A percentile compares a stretch with the other conserved stretches of the same genome.
Evolutionary conservation across 768 basidiomycete genomes (phyloP).

Genomic region (Panellus pusillus): DNA sequence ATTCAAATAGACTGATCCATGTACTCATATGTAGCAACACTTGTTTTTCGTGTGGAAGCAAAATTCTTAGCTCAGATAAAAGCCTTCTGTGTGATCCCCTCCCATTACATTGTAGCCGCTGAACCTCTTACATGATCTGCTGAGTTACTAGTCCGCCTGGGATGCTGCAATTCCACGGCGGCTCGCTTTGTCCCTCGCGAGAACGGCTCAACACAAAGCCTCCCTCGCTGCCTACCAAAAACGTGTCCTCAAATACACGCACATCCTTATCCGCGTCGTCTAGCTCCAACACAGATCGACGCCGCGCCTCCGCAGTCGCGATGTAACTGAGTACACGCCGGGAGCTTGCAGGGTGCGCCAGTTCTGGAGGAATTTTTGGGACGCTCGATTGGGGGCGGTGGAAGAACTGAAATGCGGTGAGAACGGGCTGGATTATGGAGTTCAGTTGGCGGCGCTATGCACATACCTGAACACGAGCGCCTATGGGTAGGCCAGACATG

Average conservation of each 20-base stretch:
- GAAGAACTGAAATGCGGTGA: conserved; percentile 37
- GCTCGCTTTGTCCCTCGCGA: conserved; percentile 19
- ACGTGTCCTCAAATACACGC: conserved; percentile 30
- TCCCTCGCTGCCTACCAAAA: conserved; percentile 55
- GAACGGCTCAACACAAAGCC: conserved; percentile 43
- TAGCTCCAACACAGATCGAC: background rate
- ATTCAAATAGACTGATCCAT: too few species aligned
- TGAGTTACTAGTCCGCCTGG: conserved; percentile 32
- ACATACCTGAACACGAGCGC: conserved; percentile 49
- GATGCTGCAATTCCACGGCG: conserved; percentile 43
- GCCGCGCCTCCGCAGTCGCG: conserved; percentile 21
- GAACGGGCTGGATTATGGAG: background rate
- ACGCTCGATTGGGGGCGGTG: conserved; percentile 33
- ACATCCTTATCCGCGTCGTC: conserved; percentile 5
- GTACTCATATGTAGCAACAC: too few species aligned
- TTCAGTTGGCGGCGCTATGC: background rate
- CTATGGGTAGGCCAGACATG: conserved; percentile 47
- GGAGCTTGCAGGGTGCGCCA: background rate
- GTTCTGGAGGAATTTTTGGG: background rate
- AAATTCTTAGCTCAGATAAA: too few species aligned
- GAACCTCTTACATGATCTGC: too few species aligned
- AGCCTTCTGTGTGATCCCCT: too few species aligned
- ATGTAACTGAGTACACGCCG: conserved; percentile 18
- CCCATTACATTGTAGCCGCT: too few species aligned
- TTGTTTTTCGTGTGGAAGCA: too few species aligned